These are phyloP conservation scores for Eucalyptus sp. DNA, from an alignment of 345 rosid species.

Conservation along the genomic window DNA sequence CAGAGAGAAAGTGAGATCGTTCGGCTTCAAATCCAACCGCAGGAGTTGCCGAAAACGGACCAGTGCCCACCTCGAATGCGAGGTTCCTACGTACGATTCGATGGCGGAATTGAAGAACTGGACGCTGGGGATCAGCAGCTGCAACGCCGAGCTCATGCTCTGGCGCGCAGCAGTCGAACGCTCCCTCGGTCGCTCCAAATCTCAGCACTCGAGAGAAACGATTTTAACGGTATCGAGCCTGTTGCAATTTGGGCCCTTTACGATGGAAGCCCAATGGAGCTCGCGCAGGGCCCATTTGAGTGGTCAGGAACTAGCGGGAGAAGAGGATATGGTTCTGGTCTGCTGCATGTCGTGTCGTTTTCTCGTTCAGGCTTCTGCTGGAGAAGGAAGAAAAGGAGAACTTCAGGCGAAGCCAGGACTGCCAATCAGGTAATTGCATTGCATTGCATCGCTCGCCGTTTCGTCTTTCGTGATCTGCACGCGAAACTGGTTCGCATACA, in stretches of 20 bases:
- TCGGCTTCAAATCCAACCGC: slow-evolving; percentile 30
- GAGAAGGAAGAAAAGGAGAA: background rate
- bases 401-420: background rate
- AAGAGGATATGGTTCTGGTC: background rate
- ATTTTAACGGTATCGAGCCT: background rate
- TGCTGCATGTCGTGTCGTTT: background rate
- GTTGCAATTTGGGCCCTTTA: background rate
- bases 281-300: background rate
- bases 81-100: slow-evolving; percentile 20
- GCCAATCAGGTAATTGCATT: background rate
- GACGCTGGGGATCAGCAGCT: slow-evolving; percentile 9
- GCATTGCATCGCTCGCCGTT: background rate
- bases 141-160: slow-evolving; percentile 12
- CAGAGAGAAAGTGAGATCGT: slow-evolving; percentile 28
- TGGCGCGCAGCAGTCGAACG: background rate
- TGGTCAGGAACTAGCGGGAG: background rate
- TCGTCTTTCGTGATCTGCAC: background rate
- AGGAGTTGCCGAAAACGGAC: slow-evolving; percentile 40
- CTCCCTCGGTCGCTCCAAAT: background rate
- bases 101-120: slow-evolving; percentile 35
- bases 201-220: background rate
- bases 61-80: slow-evolving; percentile 20
- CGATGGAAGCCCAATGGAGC: background rate
- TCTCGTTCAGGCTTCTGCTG: background rate
- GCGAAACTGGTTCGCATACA: background rate